Base-by-base conservation (phyloP, 176 grass and related monocot species). In the Cenchrus americanus region DNA sequence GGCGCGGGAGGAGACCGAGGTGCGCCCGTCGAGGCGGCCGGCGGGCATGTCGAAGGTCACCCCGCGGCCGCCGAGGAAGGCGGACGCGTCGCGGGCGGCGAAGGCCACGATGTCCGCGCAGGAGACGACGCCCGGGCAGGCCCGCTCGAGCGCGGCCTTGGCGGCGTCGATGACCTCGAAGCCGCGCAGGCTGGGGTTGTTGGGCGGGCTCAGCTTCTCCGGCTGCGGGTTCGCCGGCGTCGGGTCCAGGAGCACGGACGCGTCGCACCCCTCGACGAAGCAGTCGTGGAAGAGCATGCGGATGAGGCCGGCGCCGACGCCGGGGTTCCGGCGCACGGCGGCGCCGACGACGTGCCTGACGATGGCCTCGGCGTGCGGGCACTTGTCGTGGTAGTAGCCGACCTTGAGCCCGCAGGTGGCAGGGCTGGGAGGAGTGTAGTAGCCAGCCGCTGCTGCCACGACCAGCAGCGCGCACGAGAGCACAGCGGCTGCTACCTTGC, bases 231-330 rank as follows among this genome's bases (percentile, higher is more conserved):
- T 85, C 0, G 43, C 53, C 21, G 75, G 66, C 27, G 66, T 79
- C 55, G 83, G 83, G 75, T 86, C 83, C 21, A 86, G 75, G 0
- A 86, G 75, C 0, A 86, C 83, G 27, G 83, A 86, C 1, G 47
- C 71, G 37, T 84, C 82, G 13, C 82, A 84, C 0, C 82, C 82
- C 80, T 83, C 65, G 19, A 87, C 89, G 62, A 91, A 91, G 60
- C 89, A 91, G 70, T 91, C 89, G 26, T 94, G 92, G 86, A 91
- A 94, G 59, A 83, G 80, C 92, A 94, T 86, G 37, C 92, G 76
- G 62, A 94, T 85, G 59, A 91, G 43, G 7, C 86, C 86, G 15
- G 92, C 92, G 57, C 86, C 88, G 11, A 74, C 1, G n/a, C 86
- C 89, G 22, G 75, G 69, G 53, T 84, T n/a, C 1, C 13, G 14